Percentiles rank a stretch among this genome's conserved stretches.
Conservation (phyloP, 345 rosid species). For the Eucalyptus brandiana region DNA sequence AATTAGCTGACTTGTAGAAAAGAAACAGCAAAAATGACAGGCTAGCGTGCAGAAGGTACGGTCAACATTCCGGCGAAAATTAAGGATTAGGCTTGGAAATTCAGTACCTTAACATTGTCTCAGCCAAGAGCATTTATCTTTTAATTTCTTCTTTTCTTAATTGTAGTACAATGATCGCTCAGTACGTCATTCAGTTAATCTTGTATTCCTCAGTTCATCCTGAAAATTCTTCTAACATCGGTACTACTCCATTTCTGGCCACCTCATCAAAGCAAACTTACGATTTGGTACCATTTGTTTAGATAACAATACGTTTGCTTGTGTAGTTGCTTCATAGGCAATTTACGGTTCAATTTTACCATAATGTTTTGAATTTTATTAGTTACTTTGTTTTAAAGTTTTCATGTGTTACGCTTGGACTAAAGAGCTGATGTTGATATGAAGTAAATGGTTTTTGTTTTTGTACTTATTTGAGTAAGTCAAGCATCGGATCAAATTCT, state of each 20-base stretch:
- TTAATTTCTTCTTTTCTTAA: too few relatives aligned
- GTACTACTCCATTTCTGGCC: neutral
- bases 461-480: neutral
- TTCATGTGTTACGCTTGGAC: neutral
- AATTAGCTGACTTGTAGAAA: neutral
- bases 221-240: neutral
- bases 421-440: neutral
- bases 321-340: neutral
- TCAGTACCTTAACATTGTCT: too few relatives aligned
- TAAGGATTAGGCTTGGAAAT: neutral
- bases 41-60: neutral
- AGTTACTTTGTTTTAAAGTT: too few relatives aligned
- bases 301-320: neutral
- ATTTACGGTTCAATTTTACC: neutral
- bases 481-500: neutral
- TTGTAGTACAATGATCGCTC: too few relatives aligned
- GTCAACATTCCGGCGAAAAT: neutral
- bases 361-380: neutral
- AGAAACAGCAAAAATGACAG: neutral
- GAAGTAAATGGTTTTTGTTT: neutral
- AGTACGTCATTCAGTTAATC: too few relatives aligned
- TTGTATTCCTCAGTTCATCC: too few relatives aligned
- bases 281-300: too few relatives aligned
- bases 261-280: neutral
- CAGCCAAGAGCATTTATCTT: too few relatives aligned